phyloP scores from a whole-genome alignment of 2,329 filamentous ascomycete genomes.

The Rutstroemia sp. region DNA sequence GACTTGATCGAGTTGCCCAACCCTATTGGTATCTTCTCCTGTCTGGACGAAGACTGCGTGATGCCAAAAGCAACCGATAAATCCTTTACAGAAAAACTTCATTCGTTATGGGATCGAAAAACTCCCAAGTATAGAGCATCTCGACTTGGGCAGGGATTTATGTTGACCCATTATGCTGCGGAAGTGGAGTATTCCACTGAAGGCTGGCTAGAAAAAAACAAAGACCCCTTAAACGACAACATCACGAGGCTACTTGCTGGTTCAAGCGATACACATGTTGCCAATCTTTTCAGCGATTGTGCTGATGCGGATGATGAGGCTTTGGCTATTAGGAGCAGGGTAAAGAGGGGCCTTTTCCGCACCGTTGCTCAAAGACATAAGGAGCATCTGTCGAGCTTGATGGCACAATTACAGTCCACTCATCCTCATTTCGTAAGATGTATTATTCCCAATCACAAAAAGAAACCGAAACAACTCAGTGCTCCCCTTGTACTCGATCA shows the following conservation, averaged over 20 bases:
- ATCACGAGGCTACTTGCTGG: conserved; percentile 79
- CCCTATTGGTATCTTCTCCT: conserved; percentile 97
- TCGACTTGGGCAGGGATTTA: conserved; percentile 82
- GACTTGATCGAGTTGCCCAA: conserved; percentile 94
- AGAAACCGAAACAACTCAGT: conserved; percentile 86
- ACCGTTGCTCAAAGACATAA: conserved; percentile 97
- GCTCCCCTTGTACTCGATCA: conserved; percentile 93
- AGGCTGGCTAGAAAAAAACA: conserved; percentile 98
- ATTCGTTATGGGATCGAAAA: conserved; percentile 93
- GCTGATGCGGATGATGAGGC: conserved; percentile 70
- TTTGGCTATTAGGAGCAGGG: conserved; percentile 63
- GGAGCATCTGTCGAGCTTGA: conserved; percentile 93
- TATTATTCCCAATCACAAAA: conserved; percentile 97
- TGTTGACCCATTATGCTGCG: conserved; percentile 93
- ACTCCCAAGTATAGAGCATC: conserved; percentile 88
- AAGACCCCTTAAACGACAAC: conserved; percentile 96
- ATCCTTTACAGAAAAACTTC: conserved; percentile 95
- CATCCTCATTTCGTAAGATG: conserved; percentile 98
- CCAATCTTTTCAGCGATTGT: conserved; percentile 80
- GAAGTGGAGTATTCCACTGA: conserved; percentile 96
- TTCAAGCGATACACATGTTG: conserved; percentile 77
- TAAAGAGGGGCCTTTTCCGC: conserved; percentile 95
- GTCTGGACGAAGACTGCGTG: conserved; percentile 92
- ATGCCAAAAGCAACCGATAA: conserved; percentile 99
- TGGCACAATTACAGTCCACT: conserved; percentile 89